Evolutionary conservation across 371 early-diverging fungal genomes (phyloP), one percentile per base, ranked within the genome.

Genomic region (Dipsacomyces acuminosporus): DNA sequence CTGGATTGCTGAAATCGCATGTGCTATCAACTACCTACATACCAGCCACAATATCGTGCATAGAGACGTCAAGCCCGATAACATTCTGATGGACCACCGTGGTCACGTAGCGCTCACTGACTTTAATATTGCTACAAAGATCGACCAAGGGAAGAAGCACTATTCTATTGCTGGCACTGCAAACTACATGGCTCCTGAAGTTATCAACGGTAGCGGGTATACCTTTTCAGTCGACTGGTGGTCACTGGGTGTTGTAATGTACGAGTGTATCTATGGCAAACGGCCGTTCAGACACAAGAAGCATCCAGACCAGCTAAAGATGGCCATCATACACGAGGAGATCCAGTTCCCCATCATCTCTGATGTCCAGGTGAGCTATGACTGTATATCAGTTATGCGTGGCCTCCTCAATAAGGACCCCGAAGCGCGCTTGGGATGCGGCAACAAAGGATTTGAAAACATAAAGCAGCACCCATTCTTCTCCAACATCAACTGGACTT

Each of bases 171-270:
- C 59, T 24, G 79, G 78, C 3, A 60, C 75, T 44, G 75, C 61
- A 18, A 56, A 50, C 52, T 66, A 64, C 47, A 60, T 61, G 73
- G 76, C 76, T 13, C 76, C 76, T 23, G 58, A 73, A 96, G 72
- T 80, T 89, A 30, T 83, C 93, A 45, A 80, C 81, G 50, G 90
- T 88, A 59, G 82, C 83, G 54, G 83, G 75, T 38, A 91, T 50
- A 51, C 64, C 7, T 58, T 48, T 22, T 56, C 64, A 80, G 60
- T 90, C 13, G 99, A 99, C 77, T 81, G 92, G 45, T 99, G 99
- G 99, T 93, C 99, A 25, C 71, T 99, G 26, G 99, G 98, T 5
- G 96, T 98, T 62, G 94, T 99, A 17, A 81, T 98, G 30, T 99
- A 89, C 74, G 98, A 99, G 74, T 79, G 99, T 76, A 67, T 95